A percentile compares a stretch with the other conserved stretches of the same genome.
Evolutionary conservation across 2,329 filamentous ascomycete genomes (phyloP).

Genomic region (Grosmannia huntii): DNA sequence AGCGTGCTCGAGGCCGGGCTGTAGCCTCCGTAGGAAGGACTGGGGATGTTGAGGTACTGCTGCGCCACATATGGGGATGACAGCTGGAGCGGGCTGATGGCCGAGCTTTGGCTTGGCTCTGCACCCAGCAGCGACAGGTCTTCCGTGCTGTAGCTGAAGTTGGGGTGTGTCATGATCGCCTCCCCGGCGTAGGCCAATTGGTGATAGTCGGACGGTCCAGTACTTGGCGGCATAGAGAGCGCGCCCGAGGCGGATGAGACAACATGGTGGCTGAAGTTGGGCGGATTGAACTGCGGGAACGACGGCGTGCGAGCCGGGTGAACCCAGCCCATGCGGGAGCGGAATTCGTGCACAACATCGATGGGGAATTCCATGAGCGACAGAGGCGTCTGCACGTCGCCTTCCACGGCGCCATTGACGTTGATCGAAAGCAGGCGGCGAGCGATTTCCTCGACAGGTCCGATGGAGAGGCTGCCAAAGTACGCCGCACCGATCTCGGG

Average conservation of each 20-base stretch:
- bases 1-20: constrained; percentile 52
- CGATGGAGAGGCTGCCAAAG: constrained; percentile 66
- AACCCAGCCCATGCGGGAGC: constrained; percentile 54
- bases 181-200: constrained; percentile 30
- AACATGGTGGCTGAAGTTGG: constrained; percentile 37
- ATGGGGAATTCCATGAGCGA: constrained; percentile 61
- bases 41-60: constrained; percentile 52
- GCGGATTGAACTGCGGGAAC: constrained; percentile 46
- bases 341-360: constrained; percentile 56
- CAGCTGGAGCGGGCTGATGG: constrained; percentile 41
- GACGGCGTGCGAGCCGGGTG: constrained; percentile 45
- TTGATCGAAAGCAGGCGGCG: constrained; percentile 60
- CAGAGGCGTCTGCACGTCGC: constrained; percentile 47
- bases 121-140: constrained; percentile 43
- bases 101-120: constrained; percentile 28
- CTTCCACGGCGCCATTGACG: constrained; percentile 41
- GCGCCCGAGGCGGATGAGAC: constrained; percentile 16
- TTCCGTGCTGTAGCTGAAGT: constrained; percentile 53
- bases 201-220: constrained; percentile 24
- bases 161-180: constrained; percentile 28
- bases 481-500: constrained; percentile 85
- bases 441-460: constrained; percentile 77
- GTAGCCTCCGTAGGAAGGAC: constrained; percentile 45
- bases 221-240: constrained; percentile 26
- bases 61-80: constrained; percentile 41